Evolutionary conservation across 805 yeast genomes (phyloP).

Genomic region (Candida nanaspora): DNA sequence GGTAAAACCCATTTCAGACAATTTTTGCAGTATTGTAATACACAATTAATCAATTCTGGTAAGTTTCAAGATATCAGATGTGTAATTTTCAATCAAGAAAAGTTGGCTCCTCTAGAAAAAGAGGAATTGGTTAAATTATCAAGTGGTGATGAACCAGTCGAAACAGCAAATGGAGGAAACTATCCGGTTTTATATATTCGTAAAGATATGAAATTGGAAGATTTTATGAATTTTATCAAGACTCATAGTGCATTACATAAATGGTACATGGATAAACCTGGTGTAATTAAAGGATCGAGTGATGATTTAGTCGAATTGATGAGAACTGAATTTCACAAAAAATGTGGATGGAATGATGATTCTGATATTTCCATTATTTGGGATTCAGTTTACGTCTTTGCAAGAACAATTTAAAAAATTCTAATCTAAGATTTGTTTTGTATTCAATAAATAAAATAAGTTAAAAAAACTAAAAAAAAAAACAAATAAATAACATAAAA

Average conservation of each 20-base stretch:
- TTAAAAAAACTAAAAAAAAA: background rate
- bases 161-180: background rate
- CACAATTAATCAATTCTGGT: constrained; percentile 30
- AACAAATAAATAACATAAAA: background rate
- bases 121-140: background rate
- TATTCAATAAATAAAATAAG: background rate
- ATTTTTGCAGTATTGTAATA: constrained; percentile 33
- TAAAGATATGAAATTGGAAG: constrained; percentile 9
- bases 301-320: constrained; percentile 13
- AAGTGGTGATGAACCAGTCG: background rate
- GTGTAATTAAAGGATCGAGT: constrained; percentile 8
- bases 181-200: constrained; percentile 12
- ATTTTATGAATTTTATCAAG: constrained; percentile 14
- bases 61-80: constrained; percentile 22
- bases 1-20: constrained; percentile 54
- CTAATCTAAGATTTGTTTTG: background rate
- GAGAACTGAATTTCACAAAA: constrained; percentile 12
- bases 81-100: constrained; percentile 19
- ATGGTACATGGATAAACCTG: constrained; percentile 15
- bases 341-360: constrained; percentile 40
- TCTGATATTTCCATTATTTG: constrained; percentile 39
- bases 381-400: constrained; percentile 20
- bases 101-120: background rate
- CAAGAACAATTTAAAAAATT: background rate
- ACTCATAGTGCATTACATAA: constrained; percentile 20